Evolutionary conservation across 257 asterid species (phyloP), one percentile per base, ranked within the genome.

Genomic region (Misopates orontium): DNA sequence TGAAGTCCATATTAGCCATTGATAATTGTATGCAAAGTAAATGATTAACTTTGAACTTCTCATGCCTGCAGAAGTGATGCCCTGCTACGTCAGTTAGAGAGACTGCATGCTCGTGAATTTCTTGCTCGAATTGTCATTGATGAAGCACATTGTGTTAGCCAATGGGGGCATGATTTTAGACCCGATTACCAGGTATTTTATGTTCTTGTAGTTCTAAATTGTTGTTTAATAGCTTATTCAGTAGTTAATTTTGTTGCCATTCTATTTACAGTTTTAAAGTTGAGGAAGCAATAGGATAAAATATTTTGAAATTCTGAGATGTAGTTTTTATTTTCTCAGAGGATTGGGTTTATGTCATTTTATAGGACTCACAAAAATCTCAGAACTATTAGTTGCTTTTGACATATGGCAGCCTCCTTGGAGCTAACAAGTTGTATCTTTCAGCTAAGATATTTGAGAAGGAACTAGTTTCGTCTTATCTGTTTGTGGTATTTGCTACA

Each of bases 71-170:
- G 98, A 77, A 93, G 98, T 75, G 98, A 93, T 76, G 84, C 70
- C 78, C 82, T 93, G 72, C 76, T 94, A 80, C 87, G 95, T 50
- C 95, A 88, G 60, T 80, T 94, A 86, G 95, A 90, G 82, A 85
- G 78, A 50, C 78, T 94, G 52, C 87, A 94, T 83, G 67, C 87
- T 71, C 96, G 95, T 66, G 84, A 83, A 45, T 79, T 66, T 73
- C 90, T 94, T 72, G 80, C 96, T 71, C 89, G 99, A 73, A 82
- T 94, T 62, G 99, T 94, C 71, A 90, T 94, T 72, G 99, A 94
- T 82, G 99, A 94, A 85, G 99, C 99, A 82, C 99, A 94, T 59
- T 94, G 99, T 80, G 96, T 94, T 58, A 94, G 99, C 82, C 99
- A 94, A 70, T 94, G 99, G 99, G 99, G 99, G 64, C 99, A 94